Base-by-base conservation (phyloP, 345 rosid species). In the Salix udensis region DNA sequence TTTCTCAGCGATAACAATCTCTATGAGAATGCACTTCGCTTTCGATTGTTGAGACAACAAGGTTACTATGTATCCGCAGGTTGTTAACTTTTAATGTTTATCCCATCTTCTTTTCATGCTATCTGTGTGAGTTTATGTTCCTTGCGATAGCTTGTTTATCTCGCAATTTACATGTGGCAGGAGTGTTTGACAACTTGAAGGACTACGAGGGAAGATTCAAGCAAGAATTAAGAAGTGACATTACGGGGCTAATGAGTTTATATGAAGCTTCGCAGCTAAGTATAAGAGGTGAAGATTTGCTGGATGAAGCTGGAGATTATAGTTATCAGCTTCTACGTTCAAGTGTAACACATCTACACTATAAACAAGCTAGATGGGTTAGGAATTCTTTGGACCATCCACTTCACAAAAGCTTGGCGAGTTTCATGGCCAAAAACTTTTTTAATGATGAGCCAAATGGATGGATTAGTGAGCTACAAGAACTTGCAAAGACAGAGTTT, bases 201-300 rank as follows among this genome's bases (percentile, higher is more conserved):
- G 71, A 84, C 75, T 62, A 55, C 26, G 68, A 77, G n/a, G 85
- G 83, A 23, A 71, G 70, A 36, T 79, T 86, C n/a, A n/a, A 71
- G 18, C 26, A 50, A 19, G 55, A 74, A 21, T 31, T 62, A 21
- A 21, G 67, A 10, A 37, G 68, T 44, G 85, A 84, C 78, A 70
- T 87, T 11, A 64, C 36, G 71, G 88, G 86, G 36, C 31, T 89
- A 72, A 70, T 80, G 67, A 83, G 78, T 46, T 68, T 89, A 74
- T 86, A 71, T 36, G 91, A 89, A 82, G 70, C 48, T 67, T 67
- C 39, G 0, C 48, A 37, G 21, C 14, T 18, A 67, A 21, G 23
- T 37, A 21, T 67, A 37, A 9, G 15, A 36, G n/a, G 48, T 6
- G 14, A n/a, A 61, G n/a, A 24, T 23, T 6, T 18, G 50, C 50